Evolutionary conservation across 164 flowering plant species (phyloP).

Genomic region (Tetracentron sinense): DNA sequence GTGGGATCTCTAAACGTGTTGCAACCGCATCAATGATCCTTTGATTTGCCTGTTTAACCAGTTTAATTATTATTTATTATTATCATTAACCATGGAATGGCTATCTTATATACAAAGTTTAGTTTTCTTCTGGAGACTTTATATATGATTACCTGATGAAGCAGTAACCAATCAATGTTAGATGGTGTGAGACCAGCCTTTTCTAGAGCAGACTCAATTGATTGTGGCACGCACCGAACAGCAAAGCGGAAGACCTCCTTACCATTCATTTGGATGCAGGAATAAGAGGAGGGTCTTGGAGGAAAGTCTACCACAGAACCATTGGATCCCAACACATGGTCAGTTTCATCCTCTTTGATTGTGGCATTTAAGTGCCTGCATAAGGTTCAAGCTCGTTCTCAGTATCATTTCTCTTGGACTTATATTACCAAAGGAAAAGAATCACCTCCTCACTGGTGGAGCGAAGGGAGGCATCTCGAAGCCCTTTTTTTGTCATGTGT

Average conservation of each 20-base stretch:
- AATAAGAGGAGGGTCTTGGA: conserved; percentile 51
- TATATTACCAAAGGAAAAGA: too few relatives aligned
- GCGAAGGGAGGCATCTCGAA: not conserved
- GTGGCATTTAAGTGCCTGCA: conserved; percentile 76
- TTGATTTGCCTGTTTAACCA: conserved; percentile 78
- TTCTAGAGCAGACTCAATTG: conserved; percentile 64
- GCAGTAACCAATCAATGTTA: conserved; percentile 80
- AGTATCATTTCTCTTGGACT: too few relatives aligned
- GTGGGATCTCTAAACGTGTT: conserved; percentile 55
- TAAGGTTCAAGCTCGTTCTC: not conserved
- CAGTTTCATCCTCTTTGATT: conserved; percentile 34
- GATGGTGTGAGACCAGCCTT: conserved; percentile 65
- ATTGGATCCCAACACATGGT: conserved; percentile 43
- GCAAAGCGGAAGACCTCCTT: conserved; percentile 95
- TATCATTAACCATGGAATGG: not conserved
- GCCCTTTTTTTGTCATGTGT: not conserved
- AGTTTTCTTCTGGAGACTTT: not conserved
- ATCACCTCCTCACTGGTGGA: too few relatives aligned
- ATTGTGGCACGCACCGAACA: conserved; percentile 72
- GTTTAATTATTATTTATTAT: not conserved
- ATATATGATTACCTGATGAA: conserved; percentile 79
- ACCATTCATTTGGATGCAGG: conserved; percentile 89
- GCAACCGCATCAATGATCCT: conserved; percentile 91
- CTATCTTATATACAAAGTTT: not conserved
- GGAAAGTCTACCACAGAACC: conserved; percentile 55